Base-by-base conservation (phyloP, 176 grass and related monocot genomes). In the Saccharum officinarum region DNA sequence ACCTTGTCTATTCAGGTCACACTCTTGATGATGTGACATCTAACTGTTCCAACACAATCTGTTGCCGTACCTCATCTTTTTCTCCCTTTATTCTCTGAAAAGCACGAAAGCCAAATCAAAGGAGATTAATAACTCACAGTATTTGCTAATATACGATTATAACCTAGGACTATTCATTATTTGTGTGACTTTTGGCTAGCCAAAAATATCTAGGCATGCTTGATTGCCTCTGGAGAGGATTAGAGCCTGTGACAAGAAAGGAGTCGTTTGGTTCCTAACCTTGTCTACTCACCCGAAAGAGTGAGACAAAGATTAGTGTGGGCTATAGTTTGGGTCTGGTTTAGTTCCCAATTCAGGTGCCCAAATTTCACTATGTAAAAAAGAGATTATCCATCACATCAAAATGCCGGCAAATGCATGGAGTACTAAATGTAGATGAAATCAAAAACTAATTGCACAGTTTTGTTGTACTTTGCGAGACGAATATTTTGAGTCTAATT, bases 131-230 rank as follows among this genome's bases (percentile, higher is more conserved):
- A 72, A 22, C 46, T 18, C 26, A 33, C 16, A 34, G 5, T 47
- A 9, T 31, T 31, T 50, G 2, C 8, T 13, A 18, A 39, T 3
- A 5, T 39, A 28, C 28, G 10, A 1, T 28, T 26, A 5, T 22
- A 55, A 67, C 9, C 20, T 23, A 42, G 26, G 22, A 72, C 16
- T 72, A 42, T 8, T 28, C 40, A 45, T 15, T 73, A 23, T 30
- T 17, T 17, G 13, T 45, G n/a, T 3, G 9, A 31, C 17, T 78
- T 5, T 17, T 44, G 64, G 23, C 37, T 23, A 23, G 15, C 15
- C 0, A 76, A 9, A 76, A 76, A 82, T 87, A 87, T 45, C 46
- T 49, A 55, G 68, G 0, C 49, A 71, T 45, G 18, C 31, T 54
- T 8, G 3, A 62, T 83, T 57, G 71, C 0, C 2, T 55, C 8